A percentile compares a stretch with the other conserved stretches of the same genome.
Evolutionary conservation across 1,284 basidiomycete genomes (phyloP).

Genomic region (Testicularia cyperi): DNA sequence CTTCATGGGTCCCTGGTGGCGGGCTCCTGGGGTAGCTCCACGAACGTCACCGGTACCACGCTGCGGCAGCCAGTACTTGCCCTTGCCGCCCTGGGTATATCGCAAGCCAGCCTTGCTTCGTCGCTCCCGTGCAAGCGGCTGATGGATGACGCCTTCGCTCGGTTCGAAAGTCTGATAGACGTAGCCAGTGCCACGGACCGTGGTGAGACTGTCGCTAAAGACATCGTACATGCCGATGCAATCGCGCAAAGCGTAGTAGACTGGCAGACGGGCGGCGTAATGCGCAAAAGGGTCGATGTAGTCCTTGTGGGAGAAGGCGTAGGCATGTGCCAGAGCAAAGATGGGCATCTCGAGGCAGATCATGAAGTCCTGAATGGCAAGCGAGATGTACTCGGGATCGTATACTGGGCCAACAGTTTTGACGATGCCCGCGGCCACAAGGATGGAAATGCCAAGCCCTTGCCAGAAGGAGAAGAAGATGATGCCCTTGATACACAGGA

Average conservation of each 20-base stretch:
- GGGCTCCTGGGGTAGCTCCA: conserved; percentile 26
- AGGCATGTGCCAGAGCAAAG: conserved; percentile 90
- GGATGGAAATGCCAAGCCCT: conserved; percentile 74
- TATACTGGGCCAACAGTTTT: conserved; percentile 73
- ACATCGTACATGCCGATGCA: conserved; percentile 75
- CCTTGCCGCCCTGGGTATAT: conserved; percentile 82
- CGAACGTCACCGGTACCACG: conserved; percentile 26
- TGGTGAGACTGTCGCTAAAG: conserved; percentile 78
- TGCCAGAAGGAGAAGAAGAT: conserved; percentile 99
- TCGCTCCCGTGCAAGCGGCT: conserved; percentile 40
- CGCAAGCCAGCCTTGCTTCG: conserved; percentile 68
- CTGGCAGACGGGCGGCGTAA: conserved; percentile 49
- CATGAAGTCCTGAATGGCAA: conserved; percentile 55
- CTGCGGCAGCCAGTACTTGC: conserved; percentile 61
- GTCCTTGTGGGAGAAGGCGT: conserved; percentile 68
- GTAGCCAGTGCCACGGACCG: conserved; percentile 83
- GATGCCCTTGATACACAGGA: conserved; percentile 90
- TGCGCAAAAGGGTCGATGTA: conserved; percentile 46
- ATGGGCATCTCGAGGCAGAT: conserved; percentile 98
- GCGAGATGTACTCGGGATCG: conserved; percentile 68
- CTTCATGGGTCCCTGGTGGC: conserved; percentile 61
- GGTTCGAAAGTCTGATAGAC: conserved; percentile 95
- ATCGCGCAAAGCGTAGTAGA: conserved; percentile 75
- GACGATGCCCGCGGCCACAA: conserved; percentile 80
- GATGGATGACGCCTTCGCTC: conserved; percentile 84